Evolutionary conservation across 1,284 basidiomycete genomes (phyloP), one percentile per base, ranked within the genome.

Genomic region (Golubevia pallescens): DNA sequence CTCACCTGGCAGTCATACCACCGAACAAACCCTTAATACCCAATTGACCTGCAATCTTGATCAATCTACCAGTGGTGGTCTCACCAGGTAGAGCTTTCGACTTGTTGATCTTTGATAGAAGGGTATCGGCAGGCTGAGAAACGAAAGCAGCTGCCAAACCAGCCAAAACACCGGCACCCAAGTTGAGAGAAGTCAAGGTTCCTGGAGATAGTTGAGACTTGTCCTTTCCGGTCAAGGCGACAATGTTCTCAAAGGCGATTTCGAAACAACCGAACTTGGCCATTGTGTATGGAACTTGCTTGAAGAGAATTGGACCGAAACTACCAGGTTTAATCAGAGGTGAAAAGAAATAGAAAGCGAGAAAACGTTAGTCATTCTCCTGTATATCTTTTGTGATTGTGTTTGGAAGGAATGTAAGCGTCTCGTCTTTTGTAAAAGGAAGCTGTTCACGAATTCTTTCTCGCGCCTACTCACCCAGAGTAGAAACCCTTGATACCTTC

Each of bases 51-150:
- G 83, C 71, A 84, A 89, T 87, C 73, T 85, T 80, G 77, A 88
- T 72, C 71, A 89, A 86, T 63, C 88, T 86, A 66, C 87, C 87
- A 57, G 86, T 83, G 74, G 86, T 86, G 20, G 87, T 87, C 86
- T 89, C 87, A 66, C 88, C 88, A 68, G 88, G 88, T 53, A 80
- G 76, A 68, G 88, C 88, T 87, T 89, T 88, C 85, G 87, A 86
- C 88, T 89, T 89, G 88, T 89, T 89, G 86, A 89, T 89, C 88
- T 89, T 89, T 71, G 84, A 88, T 79, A 86, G 88, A 42, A 84
- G 69, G 2, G 82, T 84, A 74, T 84, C 82, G 62, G 82, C 82
- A 60, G 82, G 82, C 66, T 84, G 82, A 54, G 82, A 84, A 75
- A 84, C 80, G 70, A 76, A 74, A 59, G 82, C 82, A 32, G 82